Conservation (phyloP, 495 filamentous ascomycete genomes). For the Talaromyces adpressus region DNA sequence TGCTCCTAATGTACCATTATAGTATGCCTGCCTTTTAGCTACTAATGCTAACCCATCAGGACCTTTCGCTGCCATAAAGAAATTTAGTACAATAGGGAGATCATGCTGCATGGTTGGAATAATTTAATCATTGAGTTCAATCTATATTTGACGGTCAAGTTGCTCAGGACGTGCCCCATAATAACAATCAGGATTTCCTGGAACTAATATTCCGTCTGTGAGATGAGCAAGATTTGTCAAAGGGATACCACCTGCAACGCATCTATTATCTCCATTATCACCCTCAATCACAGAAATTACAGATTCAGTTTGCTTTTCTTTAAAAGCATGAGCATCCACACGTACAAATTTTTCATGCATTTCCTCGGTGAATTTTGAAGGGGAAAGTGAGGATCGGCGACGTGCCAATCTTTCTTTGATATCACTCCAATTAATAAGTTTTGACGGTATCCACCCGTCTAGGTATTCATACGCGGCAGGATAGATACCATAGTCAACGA, state of each 20-base stretch:
- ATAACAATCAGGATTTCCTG: too few relatives aligned
- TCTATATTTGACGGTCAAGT: too few relatives aligned
- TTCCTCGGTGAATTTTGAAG: slow-evolving; percentile 23
- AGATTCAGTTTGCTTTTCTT: slow-evolving; percentile 22
- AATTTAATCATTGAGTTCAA: too few relatives aligned
- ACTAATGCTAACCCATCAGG: too few relatives aligned
- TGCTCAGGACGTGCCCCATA: too few relatives aligned
- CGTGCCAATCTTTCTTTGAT: slow-evolving; percentile 20
- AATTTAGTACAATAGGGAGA: too few relatives aligned
- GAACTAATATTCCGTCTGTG: too few relatives aligned
- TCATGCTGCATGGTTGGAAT: too few relatives aligned
- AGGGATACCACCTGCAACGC: slow-evolving; percentile 6
- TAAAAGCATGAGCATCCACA: slow-evolving; percentile 20
- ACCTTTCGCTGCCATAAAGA: too few relatives aligned
- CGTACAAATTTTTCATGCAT: slow-evolving; percentile 20
- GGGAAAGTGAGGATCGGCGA: slow-evolving; percentile 29
- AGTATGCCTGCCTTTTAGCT: too few relatives aligned
- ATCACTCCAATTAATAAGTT: slow-evolving; percentile 19
- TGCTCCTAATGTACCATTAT: too few relatives aligned
- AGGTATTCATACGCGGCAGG: slow-evolving; percentile 1
- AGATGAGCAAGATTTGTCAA: too few relatives aligned
- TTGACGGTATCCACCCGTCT: slow-evolving; percentile 8
- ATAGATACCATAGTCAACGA: slow-evolving; percentile 19
- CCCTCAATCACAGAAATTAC: slow-evolving; percentile 24
- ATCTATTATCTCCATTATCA: slow-evolving; percentile 11